Conservation (phyloP, 495 filamentous ascomycete species). For the Hypoxylon fuscum region DNA sequence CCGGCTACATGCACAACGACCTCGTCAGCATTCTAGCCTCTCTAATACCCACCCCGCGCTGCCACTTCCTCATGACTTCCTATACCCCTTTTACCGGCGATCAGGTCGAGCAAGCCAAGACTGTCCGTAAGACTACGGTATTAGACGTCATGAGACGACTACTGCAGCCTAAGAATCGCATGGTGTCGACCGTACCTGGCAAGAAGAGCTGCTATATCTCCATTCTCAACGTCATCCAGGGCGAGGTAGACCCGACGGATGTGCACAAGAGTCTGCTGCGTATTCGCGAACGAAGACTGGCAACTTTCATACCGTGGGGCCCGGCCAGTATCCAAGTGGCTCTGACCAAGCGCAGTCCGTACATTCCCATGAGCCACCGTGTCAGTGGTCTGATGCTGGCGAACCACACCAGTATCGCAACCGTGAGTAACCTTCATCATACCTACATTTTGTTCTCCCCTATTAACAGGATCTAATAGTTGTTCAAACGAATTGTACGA, state of each 20-base stretch:
- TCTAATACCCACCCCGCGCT: constrained; percentile 93
- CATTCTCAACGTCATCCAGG: constrained; percentile 98
- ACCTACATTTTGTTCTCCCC: background rate
- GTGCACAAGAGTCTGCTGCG: constrained; percentile 96
- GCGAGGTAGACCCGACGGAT: constrained; percentile 96
- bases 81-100: constrained; percentile 98
- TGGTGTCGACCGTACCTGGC: constrained; percentile 94
- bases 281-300: constrained; percentile 91
- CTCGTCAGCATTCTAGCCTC: constrained; percentile 96
- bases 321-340: constrained; percentile 97
- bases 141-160: constrained; percentile 96
- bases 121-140: constrained; percentile 96
- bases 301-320: constrained; percentile 99
- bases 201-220: constrained; percentile 99
- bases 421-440: constrained; percentile 58
- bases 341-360: constrained; percentile 93
- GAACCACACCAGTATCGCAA: constrained; percentile 97
- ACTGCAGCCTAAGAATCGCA: constrained; percentile 97
- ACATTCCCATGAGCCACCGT: constrained; percentile 88
- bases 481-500: constrained; percentile 90
- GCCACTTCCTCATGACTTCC: constrained; percentile 97
- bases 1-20: constrained; percentile 99
- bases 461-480: constrained; percentile 44
- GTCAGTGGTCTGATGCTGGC: constrained; percentile 97
- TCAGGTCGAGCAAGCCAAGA: constrained; percentile 94